Evolutionary conservation across 768 basidiomycete genomes (phyloP), one percentile per base, ranked within the genome.

Genomic region (Lactifluus rugatus): DNA sequence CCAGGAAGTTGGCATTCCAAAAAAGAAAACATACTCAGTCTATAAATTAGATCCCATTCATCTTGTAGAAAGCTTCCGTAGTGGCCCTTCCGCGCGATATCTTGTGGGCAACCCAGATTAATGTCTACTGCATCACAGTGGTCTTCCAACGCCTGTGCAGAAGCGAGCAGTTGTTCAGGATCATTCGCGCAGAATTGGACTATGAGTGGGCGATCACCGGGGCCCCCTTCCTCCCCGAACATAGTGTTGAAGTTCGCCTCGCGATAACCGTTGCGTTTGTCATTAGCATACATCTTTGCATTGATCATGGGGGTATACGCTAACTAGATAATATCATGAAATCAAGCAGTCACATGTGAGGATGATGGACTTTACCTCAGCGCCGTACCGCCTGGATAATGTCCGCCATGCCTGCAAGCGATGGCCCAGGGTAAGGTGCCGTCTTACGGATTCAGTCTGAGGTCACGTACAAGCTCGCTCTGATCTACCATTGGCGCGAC

Each of bases 401-500:
- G 81, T 80, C 61, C 95, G 81, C 89, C 91, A 98, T 6, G 95
- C 89, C 94, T 97, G 66, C 9, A 23, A 17, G 41, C 23, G 23
- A 50, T 41, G 11, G 5, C 31, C 3, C 5, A 4, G 31, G 47
- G 34, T 21, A 32, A n/a, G 42, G 26, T 21, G 17, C 25, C 1
- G 13, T n/a, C 21, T 23, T 25, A 17, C n/a, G 25, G 21, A 17
- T 39, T 28, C 8, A 4, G 52, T 36, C 26, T 39, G 19, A 62
- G 17, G 42, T 13, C 16, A 79, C 87, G 65, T 65, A 96, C 94
- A 70, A 97, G 78, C 71, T 97, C 95, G 67, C 88, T 91, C 74
- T 96, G 93, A 70, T 98, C 96, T 0, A 98, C 96, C 96, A 99
- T 99, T 17, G 96, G 96, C 9, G 92, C 95, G 17, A 97, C 91